phyloP scores from a whole-genome alignment of 2,329 filamentous ascomycete species.

The Alternaria angustiovoidea region DNA sequence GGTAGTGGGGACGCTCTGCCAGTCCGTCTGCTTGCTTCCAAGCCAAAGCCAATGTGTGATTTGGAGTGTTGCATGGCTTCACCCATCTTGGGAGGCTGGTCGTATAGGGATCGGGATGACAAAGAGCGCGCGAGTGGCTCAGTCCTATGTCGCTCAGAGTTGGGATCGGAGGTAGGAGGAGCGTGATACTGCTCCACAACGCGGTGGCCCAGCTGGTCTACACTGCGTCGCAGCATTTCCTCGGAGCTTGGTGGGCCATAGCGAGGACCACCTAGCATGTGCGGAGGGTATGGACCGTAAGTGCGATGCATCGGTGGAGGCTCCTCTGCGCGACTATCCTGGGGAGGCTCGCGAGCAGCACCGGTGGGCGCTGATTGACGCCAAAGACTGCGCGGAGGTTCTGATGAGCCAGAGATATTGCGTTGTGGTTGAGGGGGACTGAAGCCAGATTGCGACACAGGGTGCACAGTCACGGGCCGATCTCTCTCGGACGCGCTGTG shows the following conservation, averaged over 20 bases:
- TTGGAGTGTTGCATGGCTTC: constrained; percentile 68
- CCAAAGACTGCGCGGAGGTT: constrained; percentile 42
- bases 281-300: constrained; percentile 42
- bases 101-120: constrained; percentile 47
- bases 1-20: constrained; percentile 88
- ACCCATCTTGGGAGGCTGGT: constrained; percentile 53
- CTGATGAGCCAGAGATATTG: constrained; percentile 21
- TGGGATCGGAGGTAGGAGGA: constrained; percentile 50
- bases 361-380: constrained; percentile 39
- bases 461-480: constrained; percentile 51
- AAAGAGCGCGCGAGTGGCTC: constrained; percentile 47
- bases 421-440: constrained; percentile 46
- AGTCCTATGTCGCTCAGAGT: constrained; percentile 44
- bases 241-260: constrained; percentile 36
- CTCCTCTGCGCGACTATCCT: constrained; percentile 44
- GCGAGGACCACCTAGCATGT: constrained; percentile 32
- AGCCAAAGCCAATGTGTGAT: constrained; percentile 74
- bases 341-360: constrained; percentile 31
- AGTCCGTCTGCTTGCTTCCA: constrained; percentile 79
- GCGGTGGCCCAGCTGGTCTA: constrained; percentile 44
- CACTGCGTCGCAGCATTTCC: constrained; percentile 44
- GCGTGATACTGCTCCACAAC: constrained; percentile 51
- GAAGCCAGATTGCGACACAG: constrained; percentile 49
- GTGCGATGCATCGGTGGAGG: constrained; percentile 36
- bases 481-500: constrained; percentile 38